phyloP scores from a whole-genome alignment of 768 basidiomycete species.

The Trametes cinnabarina region DNA sequence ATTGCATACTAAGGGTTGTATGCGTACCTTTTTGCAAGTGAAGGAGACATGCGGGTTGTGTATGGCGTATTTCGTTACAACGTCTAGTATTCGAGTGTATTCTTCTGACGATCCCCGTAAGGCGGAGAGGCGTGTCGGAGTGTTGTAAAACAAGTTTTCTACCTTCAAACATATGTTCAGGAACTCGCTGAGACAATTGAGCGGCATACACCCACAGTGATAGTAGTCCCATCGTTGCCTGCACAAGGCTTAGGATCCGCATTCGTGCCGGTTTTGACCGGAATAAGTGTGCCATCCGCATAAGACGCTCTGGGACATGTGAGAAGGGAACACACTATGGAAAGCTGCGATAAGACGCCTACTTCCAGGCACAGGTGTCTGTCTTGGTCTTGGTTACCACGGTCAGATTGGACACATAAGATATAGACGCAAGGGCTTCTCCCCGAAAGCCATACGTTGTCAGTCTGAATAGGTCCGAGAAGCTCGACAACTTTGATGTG shows the following conservation, averaged over 20 bases:
- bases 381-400: constrained; percentile 87
- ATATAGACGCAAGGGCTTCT: constrained; percentile 94
- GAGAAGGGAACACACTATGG: background rate
- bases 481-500: constrained; percentile 87
- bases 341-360: constrained; percentile 31
- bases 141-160: constrained; percentile 94
- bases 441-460: constrained; percentile 96
- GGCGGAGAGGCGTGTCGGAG: constrained; percentile 81
- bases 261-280: constrained; percentile 66
- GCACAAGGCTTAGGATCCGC: constrained; percentile 86
- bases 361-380: constrained; percentile 93
- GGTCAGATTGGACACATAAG: constrained; percentile 85
- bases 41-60: constrained; percentile 91
- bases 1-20: background rate
- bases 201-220: constrained; percentile 54
- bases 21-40: constrained; percentile 81
- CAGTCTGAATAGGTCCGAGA: constrained; percentile 81
- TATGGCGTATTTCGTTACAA: constrained; percentile 88
- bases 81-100: constrained; percentile 86
- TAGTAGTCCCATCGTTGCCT: constrained; percentile 91
- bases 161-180: constrained; percentile 50
- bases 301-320: constrained; percentile 65
- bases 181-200: background rate
- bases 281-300: constrained; percentile 69
- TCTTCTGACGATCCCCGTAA: constrained; percentile 86